These are phyloP conservation scores for Pythium aphanidermatum DNA, from an alignment of 352 stramenopile genomes.

Conservation along the genomic window DNA sequence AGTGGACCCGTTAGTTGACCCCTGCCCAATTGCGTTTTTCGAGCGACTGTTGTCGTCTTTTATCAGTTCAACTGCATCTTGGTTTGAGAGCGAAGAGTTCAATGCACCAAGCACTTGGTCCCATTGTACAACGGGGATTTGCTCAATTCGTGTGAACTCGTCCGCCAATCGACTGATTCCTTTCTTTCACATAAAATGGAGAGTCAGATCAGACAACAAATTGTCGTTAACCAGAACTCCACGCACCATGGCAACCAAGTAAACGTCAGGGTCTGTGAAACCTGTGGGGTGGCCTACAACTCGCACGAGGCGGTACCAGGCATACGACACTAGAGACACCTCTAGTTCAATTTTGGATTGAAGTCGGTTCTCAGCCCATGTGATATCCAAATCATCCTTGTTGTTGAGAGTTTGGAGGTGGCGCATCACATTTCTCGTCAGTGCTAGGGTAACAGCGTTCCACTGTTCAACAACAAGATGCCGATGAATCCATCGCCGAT, in stretches of 20 bases:
- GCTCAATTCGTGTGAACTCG: slow-evolving; percentile 64
- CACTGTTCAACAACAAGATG: slow-evolving; percentile 84
- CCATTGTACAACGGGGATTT: slow-evolving; percentile 66
- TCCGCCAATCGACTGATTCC: slow-evolving; percentile 71
- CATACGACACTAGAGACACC: slow-evolving; percentile 65
- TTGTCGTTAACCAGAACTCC: not conserved
- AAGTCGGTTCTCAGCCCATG: slow-evolving; percentile 58
- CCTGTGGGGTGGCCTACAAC: slow-evolving; percentile 79
- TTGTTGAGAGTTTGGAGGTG: slow-evolving; percentile 49
- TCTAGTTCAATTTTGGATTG: slow-evolving; percentile 74
- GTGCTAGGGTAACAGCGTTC: slow-evolving; percentile 66
- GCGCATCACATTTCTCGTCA: slow-evolving; percentile 70
- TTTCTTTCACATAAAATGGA: slow-evolving; percentile 30
- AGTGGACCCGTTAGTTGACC: slow-evolving; percentile 6
- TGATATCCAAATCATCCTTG: slow-evolving; percentile 64
- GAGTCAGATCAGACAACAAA: not conserved
- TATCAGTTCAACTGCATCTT: slow-evolving; percentile 15
- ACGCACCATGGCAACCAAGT: slow-evolving; percentile 66
- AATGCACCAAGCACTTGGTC: slow-evolving; percentile 63
- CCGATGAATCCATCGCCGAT: slow-evolving; percentile 81
- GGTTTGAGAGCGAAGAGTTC: slow-evolving; percentile 30
- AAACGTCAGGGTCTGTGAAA: slow-evolving; percentile 80
- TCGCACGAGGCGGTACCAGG: slow-evolving; percentile 78
- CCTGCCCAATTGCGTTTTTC: slow-evolving; percentile 5
- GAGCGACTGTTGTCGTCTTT: slow-evolving; percentile 25